Evolutionary conservation across 2,329 filamentous ascomycete species (phyloP).

Genomic region (Ascochyta clinopodiicola): DNA sequence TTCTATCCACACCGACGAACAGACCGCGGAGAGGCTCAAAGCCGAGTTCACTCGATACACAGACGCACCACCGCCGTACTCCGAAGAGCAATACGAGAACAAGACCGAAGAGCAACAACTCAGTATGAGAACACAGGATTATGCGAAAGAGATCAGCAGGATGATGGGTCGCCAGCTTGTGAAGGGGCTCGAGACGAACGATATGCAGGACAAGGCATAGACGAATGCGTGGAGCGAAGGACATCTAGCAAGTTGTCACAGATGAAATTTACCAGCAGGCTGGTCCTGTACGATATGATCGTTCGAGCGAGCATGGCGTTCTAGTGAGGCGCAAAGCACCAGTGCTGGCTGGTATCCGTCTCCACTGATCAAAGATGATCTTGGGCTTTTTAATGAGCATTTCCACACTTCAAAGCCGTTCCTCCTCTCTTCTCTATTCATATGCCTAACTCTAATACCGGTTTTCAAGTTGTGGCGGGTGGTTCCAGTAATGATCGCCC

Average conservation of each 20-base stretch:
- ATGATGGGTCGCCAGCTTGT: conserved; percentile 38
- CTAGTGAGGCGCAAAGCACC: conserved; percentile 1
- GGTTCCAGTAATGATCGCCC: conserved; percentile 11
- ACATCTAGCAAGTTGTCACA: neutral
- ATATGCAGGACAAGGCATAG: neutral
- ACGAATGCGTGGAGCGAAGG: neutral
- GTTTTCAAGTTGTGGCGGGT: neutral
- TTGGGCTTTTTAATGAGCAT: neutral
- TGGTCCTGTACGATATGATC: conserved; percentile 7
- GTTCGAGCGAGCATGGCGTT: conserved; percentile 15
- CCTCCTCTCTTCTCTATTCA: neutral
- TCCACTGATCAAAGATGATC: neutral
- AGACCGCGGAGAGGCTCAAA: conserved; percentile 19
- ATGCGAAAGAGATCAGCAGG: conserved; percentile 36
- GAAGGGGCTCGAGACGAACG: conserved; percentile 23
- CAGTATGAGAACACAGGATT: conserved; percentile 33
- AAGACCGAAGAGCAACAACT: conserved; percentile 32
- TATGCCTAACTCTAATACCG: neutral
- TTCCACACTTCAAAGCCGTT: neutral
- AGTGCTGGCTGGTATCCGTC: conserved; percentile 9
- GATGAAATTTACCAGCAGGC: neutral
- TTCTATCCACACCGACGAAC: conserved; percentile 16
- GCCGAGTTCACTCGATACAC: conserved; percentile 28
- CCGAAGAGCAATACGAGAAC: conserved; percentile 30
- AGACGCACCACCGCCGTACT: conserved; percentile 31